Evolutionary conservation across 2,329 filamentous ascomycete species (phyloP).

Genomic region (Dactylellina haptotyla): DNA sequence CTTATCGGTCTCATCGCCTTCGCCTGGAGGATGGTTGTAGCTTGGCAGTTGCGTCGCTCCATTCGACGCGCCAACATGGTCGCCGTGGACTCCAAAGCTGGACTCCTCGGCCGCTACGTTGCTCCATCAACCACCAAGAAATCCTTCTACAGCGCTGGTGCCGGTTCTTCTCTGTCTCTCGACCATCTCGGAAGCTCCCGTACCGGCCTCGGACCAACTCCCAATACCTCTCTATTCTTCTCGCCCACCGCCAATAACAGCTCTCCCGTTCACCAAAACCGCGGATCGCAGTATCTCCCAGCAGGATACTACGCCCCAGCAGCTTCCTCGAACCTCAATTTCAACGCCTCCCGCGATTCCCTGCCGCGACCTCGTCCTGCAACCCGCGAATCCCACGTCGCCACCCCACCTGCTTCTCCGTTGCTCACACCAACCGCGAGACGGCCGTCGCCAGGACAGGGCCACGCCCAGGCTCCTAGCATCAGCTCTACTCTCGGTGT

Average conservation of each 20-base stretch:
- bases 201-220: conserved; percentile 63
- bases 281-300: conserved; percentile 83
- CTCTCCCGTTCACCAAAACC: conserved; percentile 68
- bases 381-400: conserved; percentile 53
- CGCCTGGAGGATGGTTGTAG: conserved; percentile 86
- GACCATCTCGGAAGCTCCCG: conserved; percentile 65
- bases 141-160: conserved; percentile 62
- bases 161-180: conserved; percentile 66
- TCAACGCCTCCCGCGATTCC: conserved; percentile 56
- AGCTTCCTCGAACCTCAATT: conserved; percentile 61
- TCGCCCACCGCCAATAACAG: conserved; percentile 82
- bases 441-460: conserved; percentile 54
- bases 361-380: conserved; percentile 55
- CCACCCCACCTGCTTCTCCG: conserved; percentile 56
- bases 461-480: conserved; percentile 46
- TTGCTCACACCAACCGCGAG: conserved; percentile 56
- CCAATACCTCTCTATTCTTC: conserved; percentile 85
- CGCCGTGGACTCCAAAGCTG: conserved; percentile 71
- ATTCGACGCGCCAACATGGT: conserved; percentile 75
- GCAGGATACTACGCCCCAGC: conserved; percentile 89
- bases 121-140: conserved; percentile 68
- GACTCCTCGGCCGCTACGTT: conserved; percentile 64
- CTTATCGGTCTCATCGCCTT: conserved; percentile 83
- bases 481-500: conserved; percentile 68
- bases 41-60: conserved; percentile 89